These are phyloP conservation scores for Striga hermonthica DNA, from an alignment of 305 asterid species.

Conservation along the genomic window DNA sequence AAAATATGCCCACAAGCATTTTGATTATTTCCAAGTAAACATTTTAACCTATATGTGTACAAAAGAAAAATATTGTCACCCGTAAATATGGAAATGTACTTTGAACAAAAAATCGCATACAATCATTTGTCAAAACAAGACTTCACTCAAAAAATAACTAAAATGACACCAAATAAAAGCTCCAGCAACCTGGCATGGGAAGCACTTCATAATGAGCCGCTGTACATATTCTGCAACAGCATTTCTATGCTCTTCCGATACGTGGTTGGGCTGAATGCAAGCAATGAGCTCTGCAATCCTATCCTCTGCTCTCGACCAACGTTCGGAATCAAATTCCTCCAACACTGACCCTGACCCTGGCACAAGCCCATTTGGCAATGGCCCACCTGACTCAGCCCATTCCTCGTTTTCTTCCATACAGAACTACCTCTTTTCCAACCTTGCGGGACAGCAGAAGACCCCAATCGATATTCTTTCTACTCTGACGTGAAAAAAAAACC, in stretches of 20 bases:
- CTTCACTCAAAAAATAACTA: slow-evolving; percentile 3
- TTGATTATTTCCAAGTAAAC: slow-evolving; percentile 3
- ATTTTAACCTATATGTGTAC: background rate
- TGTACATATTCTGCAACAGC: slow-evolving; percentile 90
- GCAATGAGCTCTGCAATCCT: slow-evolving; percentile 85
- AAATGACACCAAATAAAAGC: slow-evolving; percentile 24
- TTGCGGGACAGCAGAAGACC: slow-evolving; percentile 17
- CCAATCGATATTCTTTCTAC: background rate
- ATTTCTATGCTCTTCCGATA: slow-evolving; percentile 82
- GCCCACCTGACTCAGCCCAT: slow-evolving; percentile 75
- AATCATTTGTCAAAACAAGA: slow-evolving; percentile 10
- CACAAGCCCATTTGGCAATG: slow-evolving; percentile 68
- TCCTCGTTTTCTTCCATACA: slow-evolving; percentile 87
- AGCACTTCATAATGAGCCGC: slow-evolving; percentile 74
- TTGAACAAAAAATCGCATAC: slow-evolving; percentile 6
- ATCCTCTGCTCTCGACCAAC: slow-evolving; percentile 88
- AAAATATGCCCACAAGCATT: background rate
- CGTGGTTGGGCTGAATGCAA: slow-evolving; percentile 84
- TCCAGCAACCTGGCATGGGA: slow-evolving; percentile 81
- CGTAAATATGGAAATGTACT: no score
- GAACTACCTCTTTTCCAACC: slow-evolving; percentile 37
- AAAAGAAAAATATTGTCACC: no score
- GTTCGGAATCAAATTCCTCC: slow-evolving; percentile 54
- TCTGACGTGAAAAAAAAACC: slow-evolving; percentile 2
- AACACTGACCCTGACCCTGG: slow-evolving; percentile 65